Evolutionary conservation across 2,329 filamentous ascomycete species (phyloP).

Genomic region (Chaetomium strumarium): DNA sequence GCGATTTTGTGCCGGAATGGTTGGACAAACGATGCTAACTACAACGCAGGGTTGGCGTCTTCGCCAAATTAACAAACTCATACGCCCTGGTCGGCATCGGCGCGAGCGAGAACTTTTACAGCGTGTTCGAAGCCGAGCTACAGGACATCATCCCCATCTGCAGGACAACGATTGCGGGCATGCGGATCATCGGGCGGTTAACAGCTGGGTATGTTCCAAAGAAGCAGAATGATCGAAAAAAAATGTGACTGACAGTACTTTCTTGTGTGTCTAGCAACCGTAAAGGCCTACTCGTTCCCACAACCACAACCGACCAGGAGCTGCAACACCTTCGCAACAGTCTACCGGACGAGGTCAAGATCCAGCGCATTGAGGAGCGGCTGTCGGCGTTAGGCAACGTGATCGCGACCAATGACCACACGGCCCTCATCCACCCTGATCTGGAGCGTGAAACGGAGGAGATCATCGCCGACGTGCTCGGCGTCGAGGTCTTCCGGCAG

Average conservation of each 20-base stretch:
- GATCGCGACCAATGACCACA: conserved; percentile 94
- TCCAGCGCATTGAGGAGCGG: conserved; percentile 96
- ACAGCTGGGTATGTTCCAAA: conserved; percentile 67
- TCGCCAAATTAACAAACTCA: conserved; percentile 92
- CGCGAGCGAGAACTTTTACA: conserved; percentile 98
- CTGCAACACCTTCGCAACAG: conserved; percentile 94
- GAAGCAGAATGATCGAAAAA: background rate
- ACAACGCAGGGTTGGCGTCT: conserved; percentile 77
- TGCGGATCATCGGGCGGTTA: conserved; percentile 89
- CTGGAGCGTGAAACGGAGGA: conserved; percentile 97
- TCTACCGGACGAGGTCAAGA: conserved; percentile 84
- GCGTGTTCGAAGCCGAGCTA: conserved; percentile 94
- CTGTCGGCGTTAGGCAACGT: conserved; percentile 94
- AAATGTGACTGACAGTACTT: conserved; percentile 7
- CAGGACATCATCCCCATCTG: conserved; percentile 97
- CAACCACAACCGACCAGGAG: conserved; percentile 95
- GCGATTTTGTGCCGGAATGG: conserved; percentile 12
- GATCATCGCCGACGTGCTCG: conserved; percentile 91
- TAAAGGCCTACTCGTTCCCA: conserved; percentile 93
- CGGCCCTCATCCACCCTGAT: conserved; percentile 92
- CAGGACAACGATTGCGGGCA: conserved; percentile 93
- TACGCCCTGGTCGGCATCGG: conserved; percentile 93
- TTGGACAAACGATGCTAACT: conserved; percentile 8
- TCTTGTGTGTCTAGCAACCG: conserved; percentile 61
- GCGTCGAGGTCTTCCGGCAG: conserved; percentile 86